A percentile compares a stretch with the other conserved stretches of the same genome.
These are phyloP conservation scores for Agroathelia rolfsii DNA, from an alignment of 1,284 basidiomycete genomes.

Conservation along the genomic window DNA sequence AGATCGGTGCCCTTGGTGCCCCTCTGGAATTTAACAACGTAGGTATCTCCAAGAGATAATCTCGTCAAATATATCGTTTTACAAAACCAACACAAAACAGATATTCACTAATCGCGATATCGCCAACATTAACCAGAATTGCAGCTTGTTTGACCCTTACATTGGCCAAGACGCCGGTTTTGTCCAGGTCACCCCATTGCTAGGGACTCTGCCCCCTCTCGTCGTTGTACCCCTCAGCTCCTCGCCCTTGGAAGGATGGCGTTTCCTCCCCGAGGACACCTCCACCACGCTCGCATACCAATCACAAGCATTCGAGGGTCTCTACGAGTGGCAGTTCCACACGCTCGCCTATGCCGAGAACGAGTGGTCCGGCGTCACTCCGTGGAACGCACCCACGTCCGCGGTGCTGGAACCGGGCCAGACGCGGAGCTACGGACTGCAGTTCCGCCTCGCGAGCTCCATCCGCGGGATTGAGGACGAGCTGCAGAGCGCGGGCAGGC, in stretches of 20 bases:
- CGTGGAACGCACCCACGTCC: constrained; percentile 50
- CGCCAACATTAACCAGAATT: constrained; percentile 39
- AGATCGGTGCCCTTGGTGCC: constrained; percentile 45
- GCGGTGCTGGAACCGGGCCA: constrained; percentile 35
- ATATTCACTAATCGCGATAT: constrained; percentile 49
- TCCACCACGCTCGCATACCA: constrained; percentile 39
- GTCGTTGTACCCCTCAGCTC: constrained; percentile 37
- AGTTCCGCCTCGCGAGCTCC: constrained; percentile 39
- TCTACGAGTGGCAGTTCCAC: constrained; percentile 55
- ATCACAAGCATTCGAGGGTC: constrained; percentile 50
- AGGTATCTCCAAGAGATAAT: constrained; percentile 9
- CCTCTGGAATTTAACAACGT: constrained; percentile 52
- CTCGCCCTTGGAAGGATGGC: constrained; percentile 50
- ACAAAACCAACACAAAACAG: constrained; percentile 15
- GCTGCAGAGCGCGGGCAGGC: constrained; percentile 29
- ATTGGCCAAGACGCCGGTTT: constrained; percentile 49
- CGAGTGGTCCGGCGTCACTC: constrained; percentile 41
- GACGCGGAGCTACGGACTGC: constrained; percentile 42
- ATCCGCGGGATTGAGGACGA: constrained; percentile 42
- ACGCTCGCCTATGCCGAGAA: constrained; percentile 48
- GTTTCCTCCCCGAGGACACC: constrained; percentile 43
- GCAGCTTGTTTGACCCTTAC: constrained; percentile 50
- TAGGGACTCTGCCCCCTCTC: constrained; percentile 44
- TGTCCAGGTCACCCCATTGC: constrained; percentile 40
- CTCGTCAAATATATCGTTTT: constrained; percentile 1